Percentiles rank a stretch among this genome's conserved stretches.
These are phyloP conservation scores for Solanum appendiculatum DNA, from an alignment of 257 asterid genomes.

Conservation along the genomic window DNA sequence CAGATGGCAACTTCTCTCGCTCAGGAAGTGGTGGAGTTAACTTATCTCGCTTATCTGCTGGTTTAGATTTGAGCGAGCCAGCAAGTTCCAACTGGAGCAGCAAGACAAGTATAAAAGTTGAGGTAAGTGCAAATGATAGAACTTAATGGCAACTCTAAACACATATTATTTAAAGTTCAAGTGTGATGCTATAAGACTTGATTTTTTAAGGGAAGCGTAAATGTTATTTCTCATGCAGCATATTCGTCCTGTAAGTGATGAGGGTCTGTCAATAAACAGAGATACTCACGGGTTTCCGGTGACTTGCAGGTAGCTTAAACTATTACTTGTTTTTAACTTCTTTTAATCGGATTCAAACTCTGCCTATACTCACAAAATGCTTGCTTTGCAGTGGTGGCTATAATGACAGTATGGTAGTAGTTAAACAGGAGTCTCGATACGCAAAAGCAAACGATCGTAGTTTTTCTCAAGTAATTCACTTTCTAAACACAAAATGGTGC, in stretches of 20 bases:
- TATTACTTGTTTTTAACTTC: conserved; percentile 1
- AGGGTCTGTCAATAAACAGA: conserved; percentile 69
- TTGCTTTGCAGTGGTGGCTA: conserved; percentile 63
- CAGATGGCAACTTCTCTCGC: conserved; percentile 78
- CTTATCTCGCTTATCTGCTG: conserved; percentile 78
- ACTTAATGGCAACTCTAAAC: neutral
- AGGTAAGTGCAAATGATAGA: conserved; percentile 35
- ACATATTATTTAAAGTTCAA: neutral
- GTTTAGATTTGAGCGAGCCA: conserved; percentile 87
- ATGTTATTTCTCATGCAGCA: conserved; percentile 40
- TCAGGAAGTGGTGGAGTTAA: conserved; percentile 86
- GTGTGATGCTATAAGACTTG: neutral
- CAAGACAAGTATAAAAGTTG: conserved; percentile 87
- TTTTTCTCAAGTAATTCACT: conserved; percentile 65
- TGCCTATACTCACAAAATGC: neutral
- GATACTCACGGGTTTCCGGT: conserved; percentile 91
- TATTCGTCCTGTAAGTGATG: conserved; percentile 70
- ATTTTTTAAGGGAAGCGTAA: neutral
- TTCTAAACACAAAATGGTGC: neutral
- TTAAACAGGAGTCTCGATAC: conserved; percentile 86
- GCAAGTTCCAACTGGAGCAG: conserved; percentile 94
- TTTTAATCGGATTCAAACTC: neutral
- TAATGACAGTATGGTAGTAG: conserved; percentile 84
- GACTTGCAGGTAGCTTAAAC: conserved; percentile 70
- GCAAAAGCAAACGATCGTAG: conserved; percentile 67